Evolutionary conservation across 2,329 filamentous ascomycete genomes (phyloP).

Genomic region (Thermoascus crustaceus): DNA sequence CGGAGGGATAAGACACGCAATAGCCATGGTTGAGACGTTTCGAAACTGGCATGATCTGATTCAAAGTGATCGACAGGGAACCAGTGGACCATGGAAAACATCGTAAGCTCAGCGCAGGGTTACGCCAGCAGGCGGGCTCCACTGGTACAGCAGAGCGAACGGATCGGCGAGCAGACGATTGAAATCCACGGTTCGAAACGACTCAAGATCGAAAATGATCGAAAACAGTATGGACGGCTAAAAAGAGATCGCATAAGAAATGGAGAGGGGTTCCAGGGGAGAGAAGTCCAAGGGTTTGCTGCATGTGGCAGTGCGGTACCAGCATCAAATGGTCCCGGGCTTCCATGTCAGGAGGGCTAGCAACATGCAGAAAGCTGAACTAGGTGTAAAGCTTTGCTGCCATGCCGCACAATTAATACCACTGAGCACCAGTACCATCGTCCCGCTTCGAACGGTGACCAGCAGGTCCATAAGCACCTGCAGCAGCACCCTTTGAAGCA

Average conservation of each 20-base stretch:
- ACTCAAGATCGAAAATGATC: constrained; percentile 26
- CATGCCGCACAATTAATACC: constrained; percentile 35
- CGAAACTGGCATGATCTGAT: constrained; percentile 3
- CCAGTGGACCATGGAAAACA: constrained; percentile 7
- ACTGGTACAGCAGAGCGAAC: constrained; percentile 7
- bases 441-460: constrained; percentile 47
- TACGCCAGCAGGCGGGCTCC: constrained; percentile 6
- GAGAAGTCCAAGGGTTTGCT: constrained; percentile 25
- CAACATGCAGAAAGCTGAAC: constrained; percentile 21
- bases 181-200: constrained; percentile 23
- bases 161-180: constrained; percentile 12
- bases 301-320: constrained; percentile 21
- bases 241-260: constrained; percentile 28
- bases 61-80: constrained; percentile 3
- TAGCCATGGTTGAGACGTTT: constrained; percentile 8
- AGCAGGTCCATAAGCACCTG: constrained; percentile 38
- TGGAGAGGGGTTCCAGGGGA: constrained; percentile 24
- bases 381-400: constrained; percentile 20
- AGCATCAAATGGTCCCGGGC: constrained; percentile 21
- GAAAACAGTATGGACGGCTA: constrained; percentile 27
- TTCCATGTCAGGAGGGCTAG: constrained; percentile 19
- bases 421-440: constrained; percentile 43
- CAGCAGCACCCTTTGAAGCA: constrained; percentile 62
- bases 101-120: constrained; percentile 8
- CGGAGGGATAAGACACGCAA: constrained; percentile 3